Percentiles rank a stretch among this genome's conserved stretches.
These are phyloP conservation scores for Solanum sitiens DNA, from an alignment of 257 asterid species.

Conservation along the genomic window DNA sequence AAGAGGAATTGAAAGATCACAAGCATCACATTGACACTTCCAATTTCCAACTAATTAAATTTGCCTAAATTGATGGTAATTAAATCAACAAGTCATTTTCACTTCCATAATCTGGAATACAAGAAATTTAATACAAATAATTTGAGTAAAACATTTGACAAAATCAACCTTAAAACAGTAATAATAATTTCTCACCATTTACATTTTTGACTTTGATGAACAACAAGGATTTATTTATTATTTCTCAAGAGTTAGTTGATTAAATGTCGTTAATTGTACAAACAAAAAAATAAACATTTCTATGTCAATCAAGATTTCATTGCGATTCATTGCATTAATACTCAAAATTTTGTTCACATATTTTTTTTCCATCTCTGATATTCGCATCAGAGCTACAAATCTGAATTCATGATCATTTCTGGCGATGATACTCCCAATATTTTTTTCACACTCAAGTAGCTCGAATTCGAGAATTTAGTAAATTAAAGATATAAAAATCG, in stretches of 20 bases:
- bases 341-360: background rate
- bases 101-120: background rate
- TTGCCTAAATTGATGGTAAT: background rate
- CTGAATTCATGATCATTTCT: background rate
- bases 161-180: background rate
- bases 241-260: background rate
- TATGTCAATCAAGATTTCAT: background rate
- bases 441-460: background rate
- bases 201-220: background rate
- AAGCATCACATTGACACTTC: background rate
- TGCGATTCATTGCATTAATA: background rate
- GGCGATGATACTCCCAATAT: accelerated
- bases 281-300: background rate
- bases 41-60: background rate
- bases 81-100: background rate
- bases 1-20: background rate
- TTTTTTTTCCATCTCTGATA: background rate
- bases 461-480: background rate
- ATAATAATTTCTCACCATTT: background rate
- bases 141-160: background rate
- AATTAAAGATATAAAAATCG: background rate
- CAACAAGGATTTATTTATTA: background rate
- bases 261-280: background rate
- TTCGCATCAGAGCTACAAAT: background rate
- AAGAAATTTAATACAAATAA: background rate